Evolutionary conservation across 2,329 filamentous ascomycete genomes (phyloP).

Genomic region (Aureobasidium pullulans): DNA sequence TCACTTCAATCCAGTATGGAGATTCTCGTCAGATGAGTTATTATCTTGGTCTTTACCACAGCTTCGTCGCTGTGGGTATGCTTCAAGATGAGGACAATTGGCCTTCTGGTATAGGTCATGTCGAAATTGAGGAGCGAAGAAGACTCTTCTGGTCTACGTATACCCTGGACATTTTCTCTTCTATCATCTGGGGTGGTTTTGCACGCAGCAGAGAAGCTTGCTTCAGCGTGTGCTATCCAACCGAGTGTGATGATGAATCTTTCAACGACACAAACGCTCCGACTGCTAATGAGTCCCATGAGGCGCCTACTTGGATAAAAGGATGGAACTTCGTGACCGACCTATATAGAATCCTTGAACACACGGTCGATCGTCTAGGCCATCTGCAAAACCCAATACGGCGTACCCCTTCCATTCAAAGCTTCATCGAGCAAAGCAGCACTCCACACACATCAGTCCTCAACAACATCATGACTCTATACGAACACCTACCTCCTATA

Average conservation of each 20-base stretch:
- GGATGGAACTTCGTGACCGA: conserved; percentile 53
- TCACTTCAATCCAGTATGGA: conserved; percentile 46
- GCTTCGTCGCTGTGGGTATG: conserved; percentile 40
- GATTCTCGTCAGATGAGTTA: conserved; percentile 44
- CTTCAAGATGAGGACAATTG: conserved; percentile 48
- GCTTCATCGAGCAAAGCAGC: neutral
- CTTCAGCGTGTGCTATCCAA: conserved; percentile 39
- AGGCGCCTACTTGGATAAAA: conserved; percentile 38
- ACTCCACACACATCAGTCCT: neutral
- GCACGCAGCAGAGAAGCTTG: conserved; percentile 40
- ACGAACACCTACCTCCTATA: conserved; percentile 1
- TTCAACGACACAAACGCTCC: conserved; percentile 25
- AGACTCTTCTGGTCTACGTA: conserved; percentile 50
- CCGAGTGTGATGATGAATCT: conserved; percentile 37
- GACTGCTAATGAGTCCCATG: conserved; percentile 11
- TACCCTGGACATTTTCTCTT: conserved; percentile 47
- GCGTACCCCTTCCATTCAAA: neutral
- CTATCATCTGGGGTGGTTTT: conserved; percentile 44
- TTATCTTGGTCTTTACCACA: conserved; percentile 45
- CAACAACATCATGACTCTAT: conserved; percentile 9
- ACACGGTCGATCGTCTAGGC: conserved; percentile 21
- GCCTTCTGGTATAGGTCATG: conserved; percentile 36
- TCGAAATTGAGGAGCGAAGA: conserved; percentile 42
- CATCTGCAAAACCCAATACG: conserved; percentile 19
- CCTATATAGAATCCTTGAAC: conserved; percentile 48